Base-by-base conservation (phyloP, 1,139 yeast genomes). In the Candida anutae region DNA sequence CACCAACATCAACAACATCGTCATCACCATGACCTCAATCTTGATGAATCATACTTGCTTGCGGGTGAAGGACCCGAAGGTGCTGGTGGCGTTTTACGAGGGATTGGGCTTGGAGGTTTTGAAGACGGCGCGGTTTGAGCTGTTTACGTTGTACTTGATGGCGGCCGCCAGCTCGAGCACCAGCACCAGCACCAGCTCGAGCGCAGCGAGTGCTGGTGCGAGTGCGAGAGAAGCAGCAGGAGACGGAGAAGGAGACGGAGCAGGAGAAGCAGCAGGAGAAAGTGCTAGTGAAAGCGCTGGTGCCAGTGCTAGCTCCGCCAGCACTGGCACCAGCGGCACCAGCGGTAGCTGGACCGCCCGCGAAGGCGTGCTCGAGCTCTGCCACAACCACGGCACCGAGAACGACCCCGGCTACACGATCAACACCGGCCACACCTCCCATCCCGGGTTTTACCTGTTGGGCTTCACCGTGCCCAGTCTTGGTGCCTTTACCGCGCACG, bases 361-460 rank as follows among this genome's bases (percentile, higher is more conserved):
- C 37, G 72, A 72, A 39, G 97, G 96, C 28, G 70, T 88, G 13
- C 64, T 90, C 37, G 96, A 87, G 54, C 69, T 90, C 46, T 77
- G 88, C 35, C 93, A 85, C 55, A 74, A 80, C 50, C 77, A 79
- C 53, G 94, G 93, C 5, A 62, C 75, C 16, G 94, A 81, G 46
- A 54, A 55, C 27, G 85, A 80, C 40, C 62, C 69, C 5, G 47
- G 55, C 6, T 83, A 65, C 53, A 66, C 60, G 37, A 55, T 79
- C 31, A 81, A 75, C 58, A 81, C 79, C 45, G 98, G 98, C 35
- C 90, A 90, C 50, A 75, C 69, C 10, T 80, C 77, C 29, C 64
- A 75, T 53, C 74, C 90, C 42, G 98, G 98, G 1, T 90, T 87
- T 50, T 98, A 98, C 13, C 98, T 90, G 56, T 76, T 87, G 35